Conservation (phyloP, 768 basidiomycete genomes). For the Rhodosporidiobolus odoratus region DNA sequence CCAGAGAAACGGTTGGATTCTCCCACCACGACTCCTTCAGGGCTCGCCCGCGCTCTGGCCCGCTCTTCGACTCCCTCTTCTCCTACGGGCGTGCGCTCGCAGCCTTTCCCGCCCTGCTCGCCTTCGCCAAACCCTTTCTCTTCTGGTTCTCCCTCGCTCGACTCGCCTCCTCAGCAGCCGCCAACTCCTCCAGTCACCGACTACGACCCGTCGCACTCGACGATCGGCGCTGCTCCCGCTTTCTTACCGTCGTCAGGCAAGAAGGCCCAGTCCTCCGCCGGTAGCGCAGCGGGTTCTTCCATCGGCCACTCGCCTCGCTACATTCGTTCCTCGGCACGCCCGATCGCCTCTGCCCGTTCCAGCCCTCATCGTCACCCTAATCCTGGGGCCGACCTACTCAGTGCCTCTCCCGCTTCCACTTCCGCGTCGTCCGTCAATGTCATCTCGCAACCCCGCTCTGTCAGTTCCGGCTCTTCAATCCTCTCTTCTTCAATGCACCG, state of each 20-base stretch:
- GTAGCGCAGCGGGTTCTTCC: not conserved
- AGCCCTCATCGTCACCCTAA: not conserved
- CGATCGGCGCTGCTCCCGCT: constrained; percentile 21
- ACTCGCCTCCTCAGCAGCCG: not conserved
- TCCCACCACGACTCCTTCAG: constrained; percentile 5
- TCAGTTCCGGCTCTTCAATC: constrained; percentile 23
- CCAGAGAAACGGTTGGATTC: not conserved
- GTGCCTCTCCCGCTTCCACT: constrained; percentile 26
- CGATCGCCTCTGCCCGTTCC: not conserved
- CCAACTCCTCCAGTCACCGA: constrained; percentile 17
- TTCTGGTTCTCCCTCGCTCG: not conserved
- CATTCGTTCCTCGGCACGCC: constrained; percentile 3
- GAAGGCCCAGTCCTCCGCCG: not conserved
- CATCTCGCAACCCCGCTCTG: constrained; percentile 16
- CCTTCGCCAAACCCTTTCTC: too few relatives aligned
- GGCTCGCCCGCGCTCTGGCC: constrained; percentile 21
- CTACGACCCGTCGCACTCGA: constrained; percentile 24
- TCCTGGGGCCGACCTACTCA: not conserved
- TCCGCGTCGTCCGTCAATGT: constrained; percentile 13
- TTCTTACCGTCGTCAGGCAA: constrained; percentile 27
- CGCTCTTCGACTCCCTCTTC: constrained; percentile 8
- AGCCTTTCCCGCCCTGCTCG: too few relatives aligned
- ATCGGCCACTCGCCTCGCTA: constrained; percentile 5
- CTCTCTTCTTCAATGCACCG: constrained; percentile 30
- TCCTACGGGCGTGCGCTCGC: not conserved